Evolutionary conservation across 2,329 filamentous ascomycete species (phyloP), one percentile per base, ranked within the genome.

Genomic region (Penicillium occitanis): DNA sequence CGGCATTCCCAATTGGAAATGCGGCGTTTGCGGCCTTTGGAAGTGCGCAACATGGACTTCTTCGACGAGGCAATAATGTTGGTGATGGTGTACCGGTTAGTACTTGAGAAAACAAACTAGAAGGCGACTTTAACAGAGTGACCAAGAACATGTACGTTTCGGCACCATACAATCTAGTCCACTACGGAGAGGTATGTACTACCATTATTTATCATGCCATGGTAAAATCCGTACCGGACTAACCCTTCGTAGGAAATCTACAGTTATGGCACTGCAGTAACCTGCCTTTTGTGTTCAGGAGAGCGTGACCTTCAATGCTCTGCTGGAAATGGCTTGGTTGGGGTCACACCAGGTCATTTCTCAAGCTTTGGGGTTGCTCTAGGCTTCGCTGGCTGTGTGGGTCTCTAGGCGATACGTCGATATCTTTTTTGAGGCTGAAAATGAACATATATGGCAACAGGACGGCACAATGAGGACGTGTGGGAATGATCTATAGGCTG

Each of bases 1-100:
- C 74, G 61, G 73, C 74, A 8, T 76, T 74, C 22, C 74, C 74
- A 5, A 76, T 76, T 55, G 74, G 74, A 2, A 75, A 75, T 4
- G 22, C 4, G 13, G 48, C 48, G 2, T 50, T 50, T 28, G 48
- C 48, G 13, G 22, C 48, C 3, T 50, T 50, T 50, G 48, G 48
- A 28, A 28, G 13, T 17, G 48, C 48, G 5, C 48, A 50, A 28
- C 2, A 50, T 28, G 48, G 48, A 28, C 48, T 50, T 1, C 48
- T 50, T 50, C 48, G 48, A 28, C 48, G 48, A 3, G 48, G 48
- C 8, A 50, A 50, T 13, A 50, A 50, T 28, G 48, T 2, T 28
- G 48, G 48, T 17, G 48, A 50, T 50, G 48, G 48, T 28, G 48
- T 50, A 14, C 48, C 48, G 13, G 48, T 50, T 6, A 50, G 48